A percentile compares a stretch with the other conserved stretches of the same genome.
phyloP scores from a whole-genome alignment of 2,329 filamentous ascomycete genomes.

The Bimuria novae-zelandiae region DNA sequence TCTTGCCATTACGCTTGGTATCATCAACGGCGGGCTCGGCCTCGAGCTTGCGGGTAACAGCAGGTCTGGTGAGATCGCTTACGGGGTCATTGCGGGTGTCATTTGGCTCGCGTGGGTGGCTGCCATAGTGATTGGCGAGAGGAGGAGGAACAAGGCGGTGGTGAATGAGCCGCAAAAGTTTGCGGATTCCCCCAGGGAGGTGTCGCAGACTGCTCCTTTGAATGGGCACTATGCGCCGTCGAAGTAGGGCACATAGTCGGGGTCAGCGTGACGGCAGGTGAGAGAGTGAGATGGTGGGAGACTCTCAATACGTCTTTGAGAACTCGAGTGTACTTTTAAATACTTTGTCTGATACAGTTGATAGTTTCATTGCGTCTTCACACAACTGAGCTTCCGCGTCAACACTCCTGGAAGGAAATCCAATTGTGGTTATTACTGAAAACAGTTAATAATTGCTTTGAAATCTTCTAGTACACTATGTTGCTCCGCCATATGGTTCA shows the following conservation, averaged over 20 bases:
- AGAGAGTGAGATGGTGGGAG: neutral
- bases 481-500: too few species aligned
- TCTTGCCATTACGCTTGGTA: conserved; percentile 55
- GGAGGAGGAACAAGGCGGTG: conserved; percentile 19
- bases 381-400: too few species aligned
- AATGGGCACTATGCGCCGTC: conserved; percentile 29
- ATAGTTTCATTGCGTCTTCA: too few species aligned
- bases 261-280: too few species aligned
- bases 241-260: too few species aligned
- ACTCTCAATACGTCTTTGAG: too few species aligned
- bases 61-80: conserved; percentile 49
- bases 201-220: neutral
- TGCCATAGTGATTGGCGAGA: conserved; percentile 36
- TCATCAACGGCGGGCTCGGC: conserved; percentile 63
- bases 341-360: too few species aligned
- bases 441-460: too few species aligned
- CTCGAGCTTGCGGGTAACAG: conserved; percentile 52
- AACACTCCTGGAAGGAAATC: too few species aligned
- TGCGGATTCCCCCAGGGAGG: conserved; percentile 10
- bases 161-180: conserved; percentile 22
- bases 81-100: conserved; percentile 55
- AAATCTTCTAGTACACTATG: too few species aligned
- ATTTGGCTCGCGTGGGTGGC: conserved; percentile 47
- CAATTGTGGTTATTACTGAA: too few species aligned
- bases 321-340: too few species aligned